Evolutionary conservation across 1,139 yeast genomes (phyloP).

Genomic region (Suhomyces guaymorum): DNA sequence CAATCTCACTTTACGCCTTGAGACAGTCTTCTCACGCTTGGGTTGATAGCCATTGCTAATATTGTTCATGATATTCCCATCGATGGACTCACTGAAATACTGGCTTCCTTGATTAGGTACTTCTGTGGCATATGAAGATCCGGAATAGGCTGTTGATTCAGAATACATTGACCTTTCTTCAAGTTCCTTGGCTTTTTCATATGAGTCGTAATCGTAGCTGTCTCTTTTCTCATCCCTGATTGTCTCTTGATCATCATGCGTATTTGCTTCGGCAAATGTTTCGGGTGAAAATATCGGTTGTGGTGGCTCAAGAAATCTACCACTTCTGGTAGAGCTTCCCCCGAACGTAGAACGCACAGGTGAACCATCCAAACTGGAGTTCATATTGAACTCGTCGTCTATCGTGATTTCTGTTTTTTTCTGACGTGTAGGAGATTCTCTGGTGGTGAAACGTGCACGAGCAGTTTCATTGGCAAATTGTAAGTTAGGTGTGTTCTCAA

Average conservation of each 20-base stretch:
- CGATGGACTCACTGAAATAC: constrained; percentile 47
- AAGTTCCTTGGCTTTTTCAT: constrained; percentile 39
- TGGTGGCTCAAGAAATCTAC: constrained; percentile 59
- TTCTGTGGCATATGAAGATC: constrained; percentile 30
- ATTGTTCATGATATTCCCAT: constrained; percentile 48
- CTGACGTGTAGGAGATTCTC: constrained; percentile 68
- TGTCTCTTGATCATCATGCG: constrained; percentile 41
- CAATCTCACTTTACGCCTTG: constrained; percentile 59
- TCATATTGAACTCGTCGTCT: constrained; percentile 32
- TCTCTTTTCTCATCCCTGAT: constrained; percentile 22
- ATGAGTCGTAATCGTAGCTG: constrained; percentile 38
- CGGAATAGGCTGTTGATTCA: constrained; percentile 41
- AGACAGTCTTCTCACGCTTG: constrained; percentile 34
- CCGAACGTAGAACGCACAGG: constrained; percentile 35
- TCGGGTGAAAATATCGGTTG: constrained; percentile 65
- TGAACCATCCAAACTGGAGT: constrained; percentile 27
- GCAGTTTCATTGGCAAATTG: constrained; percentile 36
- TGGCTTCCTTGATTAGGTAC: constrained; percentile 29
- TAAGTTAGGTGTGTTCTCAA: constrained; percentile 30
- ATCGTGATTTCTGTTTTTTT: constrained; percentile 50
- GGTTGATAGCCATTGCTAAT: constrained; percentile 43
- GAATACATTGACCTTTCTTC: constrained; percentile 42
- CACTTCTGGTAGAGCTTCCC: constrained; percentile 41
- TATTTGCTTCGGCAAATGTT: constrained; percentile 61
- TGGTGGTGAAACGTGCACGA: constrained; percentile 55